Evolutionary conservation across 2,329 filamentous ascomycete genomes (phyloP), one percentile per base, ranked within the genome.

Genomic region (Sporothrix variecibatus): DNA sequence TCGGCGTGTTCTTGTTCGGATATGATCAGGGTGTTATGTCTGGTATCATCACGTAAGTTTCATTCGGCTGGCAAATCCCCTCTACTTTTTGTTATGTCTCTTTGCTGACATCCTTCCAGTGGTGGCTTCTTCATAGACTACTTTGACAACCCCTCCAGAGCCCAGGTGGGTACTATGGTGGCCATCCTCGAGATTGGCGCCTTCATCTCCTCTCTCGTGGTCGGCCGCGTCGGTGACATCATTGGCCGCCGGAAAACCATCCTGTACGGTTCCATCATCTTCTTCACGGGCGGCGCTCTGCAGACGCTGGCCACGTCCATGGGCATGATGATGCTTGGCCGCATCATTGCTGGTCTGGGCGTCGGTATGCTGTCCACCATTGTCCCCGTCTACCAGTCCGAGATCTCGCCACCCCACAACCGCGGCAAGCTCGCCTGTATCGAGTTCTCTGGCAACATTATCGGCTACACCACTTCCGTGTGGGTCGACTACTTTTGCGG

Each of bases 401-500:
- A 97, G 81, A 97, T 97, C 80, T 98, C 95, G 60, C 96, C 96
- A 68, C 94, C 96, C 5, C 96, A 99, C 81, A 98, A 97, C 82
- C 89, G 96, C 79, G 96, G 96, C 76, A 97, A 96, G 84, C 87
- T 99, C 76, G 96, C 95, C 31, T 98, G 96, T 82, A 98, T 99
- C 78, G 96, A 99, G 82, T 99, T 98, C 80, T 95, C 95, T 0
- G 96, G 96, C 72, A 99, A 99, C 83, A 97, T 99, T 76, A 92
- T 94, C 75, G 96, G 96, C 43, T 99, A 99, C 81, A 92, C 95
- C 72, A 94, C 94, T 72, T 98, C 95, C 78, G 95, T 98, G 28
- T 99, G 96, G 96, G 95, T 98, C 38, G 96, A 99, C 82, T 99
- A 98, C 83, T 95, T 96, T 79, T 98, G 95, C 83, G 96, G 93